Conservation (phyloP, 2,329 filamentous ascomycete genomes). For the Sporothrix sp. region DNA sequence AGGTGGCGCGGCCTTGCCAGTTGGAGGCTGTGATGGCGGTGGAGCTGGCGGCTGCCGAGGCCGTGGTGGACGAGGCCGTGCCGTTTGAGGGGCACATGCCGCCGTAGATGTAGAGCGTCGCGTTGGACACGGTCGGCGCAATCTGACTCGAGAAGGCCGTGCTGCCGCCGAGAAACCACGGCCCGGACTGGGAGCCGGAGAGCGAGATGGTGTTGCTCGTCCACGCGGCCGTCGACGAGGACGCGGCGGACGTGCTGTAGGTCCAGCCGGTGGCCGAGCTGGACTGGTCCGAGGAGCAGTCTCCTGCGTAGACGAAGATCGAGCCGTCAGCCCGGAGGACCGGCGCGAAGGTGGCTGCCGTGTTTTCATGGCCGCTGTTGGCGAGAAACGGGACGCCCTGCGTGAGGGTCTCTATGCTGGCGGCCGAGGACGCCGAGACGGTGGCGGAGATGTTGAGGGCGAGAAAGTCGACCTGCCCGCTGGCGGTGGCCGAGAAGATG, state of each 20-base stretch:
- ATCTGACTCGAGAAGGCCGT: conserved; percentile 59
- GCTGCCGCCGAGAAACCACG: conserved; percentile 44
- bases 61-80: conserved; percentile 17
- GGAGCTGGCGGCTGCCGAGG: conserved; percentile 24
- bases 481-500: conserved; percentile 51
- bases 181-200: conserved; percentile 22
- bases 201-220: neutral
- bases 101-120: conserved; percentile 66
- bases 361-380: conserved; percentile 25
- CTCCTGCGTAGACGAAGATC: conserved; percentile 64
- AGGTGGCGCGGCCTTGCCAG: conserved; percentile 63
- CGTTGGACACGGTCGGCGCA: conserved; percentile 41
- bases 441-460: conserved; percentile 55
- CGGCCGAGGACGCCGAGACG: conserved; percentile 36
- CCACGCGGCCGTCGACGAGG: conserved; percentile 1
- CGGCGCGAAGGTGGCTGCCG: conserved; percentile 53
- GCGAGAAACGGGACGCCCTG: conserved; percentile 53
- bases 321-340: conserved; percentile 57
- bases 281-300: conserved; percentile 44
- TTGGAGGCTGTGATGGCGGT: conserved; percentile 26
- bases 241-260: conserved; percentile 33
- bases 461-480: conserved; percentile 40
- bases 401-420: conserved; percentile 39
- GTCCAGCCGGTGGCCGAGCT: conserved; percentile 49
- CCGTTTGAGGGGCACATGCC: conserved; percentile 66